Conservation (phyloP, 192 early-diverging fungal species). For the Podila horticola region DNA sequence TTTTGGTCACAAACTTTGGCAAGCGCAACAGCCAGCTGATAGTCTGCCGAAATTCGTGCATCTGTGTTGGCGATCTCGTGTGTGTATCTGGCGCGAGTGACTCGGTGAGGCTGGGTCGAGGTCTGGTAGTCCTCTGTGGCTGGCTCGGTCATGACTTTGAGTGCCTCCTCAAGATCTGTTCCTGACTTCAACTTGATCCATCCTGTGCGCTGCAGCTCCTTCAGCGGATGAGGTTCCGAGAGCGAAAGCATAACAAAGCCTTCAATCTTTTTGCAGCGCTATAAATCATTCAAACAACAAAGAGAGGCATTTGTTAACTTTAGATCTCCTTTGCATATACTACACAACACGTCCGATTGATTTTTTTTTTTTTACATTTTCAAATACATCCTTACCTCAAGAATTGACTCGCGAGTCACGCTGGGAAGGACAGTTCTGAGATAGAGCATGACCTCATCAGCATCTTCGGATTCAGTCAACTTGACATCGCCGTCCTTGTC, state of each 20-base stretch:
- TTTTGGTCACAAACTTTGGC: constrained; percentile 69
- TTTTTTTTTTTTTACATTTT: no score
- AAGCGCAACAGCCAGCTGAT: constrained; percentile 68
- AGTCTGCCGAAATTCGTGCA: constrained; percentile 79
- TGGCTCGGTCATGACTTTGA: constrained; percentile 53
- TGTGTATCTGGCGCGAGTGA: constrained; percentile 64
- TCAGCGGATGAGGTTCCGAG: constrained; percentile 85
- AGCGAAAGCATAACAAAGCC: constrained; percentile 89
- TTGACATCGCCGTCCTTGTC: constrained; percentile 32
- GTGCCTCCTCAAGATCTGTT: constrained; percentile 81
- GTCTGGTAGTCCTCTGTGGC: constrained; percentile 41
- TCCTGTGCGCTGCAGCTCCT: constrained; percentile 88
- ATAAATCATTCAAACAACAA: background rate
- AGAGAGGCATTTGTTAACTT: background rate
- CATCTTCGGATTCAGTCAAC: background rate
- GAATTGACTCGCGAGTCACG: constrained; percentile 28
- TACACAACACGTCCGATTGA: no score
- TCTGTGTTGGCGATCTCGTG: constrained; percentile 77
- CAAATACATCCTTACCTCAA: constrained; percentile 24
- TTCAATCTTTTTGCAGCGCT: constrained; percentile 73
- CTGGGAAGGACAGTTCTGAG: constrained; percentile 33
- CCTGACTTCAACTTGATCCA: constrained; percentile 92
- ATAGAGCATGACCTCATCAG: constrained; percentile 27
- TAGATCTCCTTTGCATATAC: background rate
- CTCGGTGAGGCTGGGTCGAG: constrained; percentile 29